Conservation (phyloP, 768 basidiomycete species). For the Xanthoconium purpureum region DNA sequence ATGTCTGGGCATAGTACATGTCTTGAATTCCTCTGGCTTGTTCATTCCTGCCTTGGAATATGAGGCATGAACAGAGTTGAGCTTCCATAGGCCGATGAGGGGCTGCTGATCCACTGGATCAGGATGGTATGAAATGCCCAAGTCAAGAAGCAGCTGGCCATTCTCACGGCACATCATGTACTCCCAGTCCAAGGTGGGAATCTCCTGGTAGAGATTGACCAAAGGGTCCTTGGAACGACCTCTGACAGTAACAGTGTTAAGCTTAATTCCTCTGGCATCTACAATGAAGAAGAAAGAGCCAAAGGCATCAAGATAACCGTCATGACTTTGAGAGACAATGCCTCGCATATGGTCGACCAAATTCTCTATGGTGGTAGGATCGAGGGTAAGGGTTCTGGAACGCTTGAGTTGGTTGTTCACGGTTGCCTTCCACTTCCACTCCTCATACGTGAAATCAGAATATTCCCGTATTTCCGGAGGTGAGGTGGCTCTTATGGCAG, state of each 20-base stretch:
- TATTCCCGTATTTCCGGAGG: constrained; percentile 7
- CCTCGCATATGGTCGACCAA: neutral
- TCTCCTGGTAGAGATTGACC: constrained; percentile 3
- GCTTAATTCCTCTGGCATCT: constrained; percentile 12
- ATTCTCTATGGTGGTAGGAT: neutral
- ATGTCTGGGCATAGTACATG: constrained; percentile 8
- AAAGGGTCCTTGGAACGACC: constrained; percentile 1
- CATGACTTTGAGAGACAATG: neutral
- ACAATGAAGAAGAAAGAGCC: constrained; percentile 18
- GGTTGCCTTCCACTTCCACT: constrained; percentile 12
- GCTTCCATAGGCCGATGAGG: constrained; percentile 5
- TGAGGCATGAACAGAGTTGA: constrained; percentile 5
- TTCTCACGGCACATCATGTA: constrained; percentile 4
- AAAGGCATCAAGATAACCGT: neutral
- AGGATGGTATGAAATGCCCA: constrained; percentile 9
- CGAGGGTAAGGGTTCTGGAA: constrained; percentile 3
- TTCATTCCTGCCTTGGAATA: constrained; percentile 10
- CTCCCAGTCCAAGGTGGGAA: constrained; percentile 13
- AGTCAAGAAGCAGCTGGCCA: constrained; percentile 6
- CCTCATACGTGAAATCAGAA: constrained; percentile 3
- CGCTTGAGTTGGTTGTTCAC: constrained; percentile 2
- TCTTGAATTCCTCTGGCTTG: constrained; percentile 4
- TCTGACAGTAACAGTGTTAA: constrained; percentile 2
- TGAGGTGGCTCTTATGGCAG: neutral
- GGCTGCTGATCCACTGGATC: neutral